Percentiles rank a stretch among this genome's conserved stretches.
Evolutionary conservation across 1,284 basidiomycete species (phyloP).

Genomic region (Ganoderma boninense): DNA sequence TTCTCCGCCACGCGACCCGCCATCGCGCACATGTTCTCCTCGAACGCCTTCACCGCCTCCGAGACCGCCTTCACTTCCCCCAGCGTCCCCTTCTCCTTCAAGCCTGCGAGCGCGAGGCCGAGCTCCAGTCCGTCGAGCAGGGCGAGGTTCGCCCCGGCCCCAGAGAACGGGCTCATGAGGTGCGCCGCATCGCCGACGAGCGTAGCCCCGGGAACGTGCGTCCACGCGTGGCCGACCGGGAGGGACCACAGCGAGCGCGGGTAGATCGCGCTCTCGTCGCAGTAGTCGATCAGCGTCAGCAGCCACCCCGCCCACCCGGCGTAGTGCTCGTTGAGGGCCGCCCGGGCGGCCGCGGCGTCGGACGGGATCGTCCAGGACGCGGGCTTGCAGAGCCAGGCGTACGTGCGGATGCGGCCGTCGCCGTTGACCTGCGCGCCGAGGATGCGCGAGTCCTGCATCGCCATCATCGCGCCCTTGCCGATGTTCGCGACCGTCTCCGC

Average conservation of each 20-base stretch:
- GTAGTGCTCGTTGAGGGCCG: slow-evolving; percentile 16
- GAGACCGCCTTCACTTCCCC: slow-evolving; percentile 7
- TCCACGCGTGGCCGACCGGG: slow-evolving; percentile 23
- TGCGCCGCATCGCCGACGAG: slow-evolving; percentile 57
- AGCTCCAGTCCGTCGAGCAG: slow-evolving; percentile 43
- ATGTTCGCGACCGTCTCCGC: slow-evolving; percentile 20
- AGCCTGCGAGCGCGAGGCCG: slow-evolving; percentile 21
- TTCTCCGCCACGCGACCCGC: neutral
- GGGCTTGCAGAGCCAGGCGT: slow-evolving; percentile 16
- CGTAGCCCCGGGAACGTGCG: slow-evolving; percentile 29
- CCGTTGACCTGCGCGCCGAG: slow-evolving; percentile 14
- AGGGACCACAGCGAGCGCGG: slow-evolving; percentile 22
- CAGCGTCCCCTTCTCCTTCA: neutral
- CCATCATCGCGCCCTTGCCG: slow-evolving; percentile 15
- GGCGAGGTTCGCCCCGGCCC: slow-evolving; percentile 54
- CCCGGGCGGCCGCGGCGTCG: slow-evolving; percentile 15
- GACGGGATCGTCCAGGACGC: slow-evolving; percentile 17
- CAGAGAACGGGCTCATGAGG: slow-evolving; percentile 54
- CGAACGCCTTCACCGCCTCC: slow-evolving; percentile 17
- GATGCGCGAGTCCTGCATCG: slow-evolving; percentile 7
- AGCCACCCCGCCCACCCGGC: slow-evolving; percentile 26
- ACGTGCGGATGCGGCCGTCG: slow-evolving; percentile 25
- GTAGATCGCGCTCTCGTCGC: slow-evolving; percentile 25
- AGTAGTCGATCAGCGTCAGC: slow-evolving; percentile 19
- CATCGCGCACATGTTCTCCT: slow-evolving; percentile 11